Conservation (phyloP, 2,329 filamentous ascomycete species). For the Hymenoscyphus occultus region DNA sequence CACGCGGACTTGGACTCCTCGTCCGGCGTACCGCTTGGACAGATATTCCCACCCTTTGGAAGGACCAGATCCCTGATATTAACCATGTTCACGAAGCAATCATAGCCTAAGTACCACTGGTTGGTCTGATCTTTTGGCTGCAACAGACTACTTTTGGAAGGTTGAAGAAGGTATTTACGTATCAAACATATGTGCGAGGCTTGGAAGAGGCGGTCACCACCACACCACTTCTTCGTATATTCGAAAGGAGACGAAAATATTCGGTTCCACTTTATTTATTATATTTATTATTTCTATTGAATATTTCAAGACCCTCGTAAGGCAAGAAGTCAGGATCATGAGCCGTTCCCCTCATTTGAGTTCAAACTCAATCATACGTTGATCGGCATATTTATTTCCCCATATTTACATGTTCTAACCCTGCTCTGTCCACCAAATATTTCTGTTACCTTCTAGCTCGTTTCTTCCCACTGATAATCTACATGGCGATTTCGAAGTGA, state of each 20-base stretch:
- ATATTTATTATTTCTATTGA: neutral
- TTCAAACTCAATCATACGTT: conserved; percentile 20
- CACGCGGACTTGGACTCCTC: neutral
- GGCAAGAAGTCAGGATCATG: neutral
- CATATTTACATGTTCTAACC: conserved; percentile 21
- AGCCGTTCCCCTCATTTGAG: conserved; percentile 9
- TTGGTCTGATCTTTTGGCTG: neutral
- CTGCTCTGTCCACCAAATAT: conserved; percentile 16
- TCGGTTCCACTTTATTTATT: neutral
- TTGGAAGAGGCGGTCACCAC: neutral
- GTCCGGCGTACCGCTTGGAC: neutral
- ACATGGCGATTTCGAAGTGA: conserved; percentile 24
- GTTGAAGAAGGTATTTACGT: neutral
- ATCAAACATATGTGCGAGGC: neutral
- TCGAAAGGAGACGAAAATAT: neutral
- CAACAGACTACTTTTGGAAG: neutral
- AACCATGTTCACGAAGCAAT: neutral
- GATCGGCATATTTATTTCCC: conserved; percentile 7
- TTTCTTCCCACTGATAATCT: conserved; percentile 22
- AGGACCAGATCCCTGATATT: neutral
- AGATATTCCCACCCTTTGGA: neutral
- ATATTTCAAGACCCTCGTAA: neutral
- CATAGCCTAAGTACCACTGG: neutral
- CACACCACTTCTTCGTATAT: neutral
- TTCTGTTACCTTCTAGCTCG: conserved; percentile 17